Base-by-base conservation (phyloP, 2,329 filamentous ascomycete genomes). In the Orbilia brochopaga region DNA sequence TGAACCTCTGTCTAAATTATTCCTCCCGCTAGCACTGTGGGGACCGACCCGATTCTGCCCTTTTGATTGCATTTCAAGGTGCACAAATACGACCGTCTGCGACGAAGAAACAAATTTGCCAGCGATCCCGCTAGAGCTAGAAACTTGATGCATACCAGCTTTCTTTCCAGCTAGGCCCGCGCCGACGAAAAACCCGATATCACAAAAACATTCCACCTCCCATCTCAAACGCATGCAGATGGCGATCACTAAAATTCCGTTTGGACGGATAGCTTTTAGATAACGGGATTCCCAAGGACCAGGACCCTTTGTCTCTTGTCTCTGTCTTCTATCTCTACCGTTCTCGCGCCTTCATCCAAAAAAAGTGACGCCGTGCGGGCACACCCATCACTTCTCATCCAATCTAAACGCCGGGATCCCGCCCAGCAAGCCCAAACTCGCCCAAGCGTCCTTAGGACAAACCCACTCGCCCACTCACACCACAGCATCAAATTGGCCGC, bases 311-410 rank as follows among this genome's bases (percentile, higher is more conserved):
- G 5, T 42, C 11, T 4, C 15, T 4, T 42, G 13, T 42, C n/a
- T 42, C 37, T 42, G 11, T 50, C 32, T 55, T 50, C 51, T 58
- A 63, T 62, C 48, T 32, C 52, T 58, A 21, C 66, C 50, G 27
- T 64, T 70, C 66, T 70, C 59, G 54, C 40, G 54, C 50, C 54
- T 70, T 70, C 48, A 35, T 60, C 66, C 59, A 53, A 70, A 70
- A n/a, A 70, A 59, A 52, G 66, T 60, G 66, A 54, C 54, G 15
- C 53, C 63, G 58, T 70, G 66, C 66, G 59, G 65, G 59, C 54
- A 32, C 58, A 42, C 51, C 48, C 46, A 70, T 58, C 66, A 53
- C 27, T 53, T 37, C 56, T 54, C 46, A 55, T 54, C 55, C 66
- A 60, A 64, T 64, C 59, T 54, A 59, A 64, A 53, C 59, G 54